These are phyloP conservation scores for Hanseniaspora clermontiae DNA, from an alignment of 805 yeast genomes.

Conservation along the genomic window DNA sequence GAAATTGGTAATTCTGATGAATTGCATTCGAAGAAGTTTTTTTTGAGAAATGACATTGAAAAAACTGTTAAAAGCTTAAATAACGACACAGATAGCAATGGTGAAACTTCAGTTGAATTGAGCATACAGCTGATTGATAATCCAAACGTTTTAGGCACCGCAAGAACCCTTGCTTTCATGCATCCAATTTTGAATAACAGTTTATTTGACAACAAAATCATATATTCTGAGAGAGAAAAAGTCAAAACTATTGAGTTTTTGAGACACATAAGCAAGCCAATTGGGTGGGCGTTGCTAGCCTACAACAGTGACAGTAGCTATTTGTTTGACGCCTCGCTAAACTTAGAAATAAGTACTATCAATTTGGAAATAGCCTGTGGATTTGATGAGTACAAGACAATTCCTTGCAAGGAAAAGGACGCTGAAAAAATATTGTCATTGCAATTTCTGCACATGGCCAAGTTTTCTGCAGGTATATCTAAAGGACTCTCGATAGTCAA, in stretches of 20 bases:
- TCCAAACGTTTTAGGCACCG: not conserved
- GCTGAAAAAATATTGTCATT: conserved; percentile 1
- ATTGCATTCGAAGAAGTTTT: not conserved
- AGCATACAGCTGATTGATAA: not conserved
- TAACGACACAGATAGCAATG: not conserved
- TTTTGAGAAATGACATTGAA: conserved; percentile 6
- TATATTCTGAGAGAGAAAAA: conserved; percentile 6
- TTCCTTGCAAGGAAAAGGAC: not conserved
- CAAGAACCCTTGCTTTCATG: conserved; percentile 1
- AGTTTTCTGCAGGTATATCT: not conserved
- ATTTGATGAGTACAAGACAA: not conserved
- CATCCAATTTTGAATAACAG: conserved; percentile 1
- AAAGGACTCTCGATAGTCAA: not conserved
- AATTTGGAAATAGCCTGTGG: not conserved
- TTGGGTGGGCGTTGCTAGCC: conserved; percentile 5
- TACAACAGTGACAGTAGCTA: not conserved
- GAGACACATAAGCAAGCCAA: conserved; percentile 5
- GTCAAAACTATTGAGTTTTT: conserved; percentile 1
- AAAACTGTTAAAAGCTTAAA: not conserved
- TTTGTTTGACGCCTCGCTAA: not conserved
- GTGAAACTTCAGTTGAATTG: no score
- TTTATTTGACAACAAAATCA: conserved; percentile 1
- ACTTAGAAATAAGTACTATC: not conserved
- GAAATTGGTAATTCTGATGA: not conserved
- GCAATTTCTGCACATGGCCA: conserved; percentile 7